Evolutionary conservation across 139 green algal genomes (phyloP), one percentile per base, ranked within the genome.

Genomic region (Axilococcus clingmanii): DNA sequence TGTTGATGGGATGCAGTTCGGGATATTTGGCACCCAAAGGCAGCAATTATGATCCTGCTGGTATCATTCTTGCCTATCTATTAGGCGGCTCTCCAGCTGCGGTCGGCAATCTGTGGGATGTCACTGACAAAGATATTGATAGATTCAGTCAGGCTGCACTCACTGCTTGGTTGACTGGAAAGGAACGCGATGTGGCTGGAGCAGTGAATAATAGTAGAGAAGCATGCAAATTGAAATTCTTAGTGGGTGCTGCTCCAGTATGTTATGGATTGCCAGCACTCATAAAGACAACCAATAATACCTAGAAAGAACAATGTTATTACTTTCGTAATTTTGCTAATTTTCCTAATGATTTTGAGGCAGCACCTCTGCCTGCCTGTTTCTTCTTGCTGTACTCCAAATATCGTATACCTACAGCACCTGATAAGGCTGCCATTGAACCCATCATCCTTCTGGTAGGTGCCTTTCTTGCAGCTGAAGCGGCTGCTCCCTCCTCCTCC

Each of bases 71-170:
- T 32, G 61, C 69, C 1, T 96, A 94, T 75, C 53, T 91, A 15
- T 49, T 83, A 5, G 79, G 80, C 60, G 88, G 86, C 7, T 84
- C 74, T 57, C 88, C 88, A 1, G 66, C 68, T 7, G 72, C 75
- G 3, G 76, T 95, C 22, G 86, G 70, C 30, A 95, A 93, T 68
- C 71, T 96, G 23, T 96, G 88, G 88, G 88, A 96, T 56, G 88
- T 96, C n/a, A 96, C 88, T 7, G 88, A 96, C 52, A 45, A 74
- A 6, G 88, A 96, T 69, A 95, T 96, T 27, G 88, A 96, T 64
- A 68, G 88, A 16, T 96, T 93, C 53, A 72, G 60, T 16, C 38
- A 61, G 17, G 53, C 66, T 1, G 37, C 91, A 19, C 59, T 96
- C 36, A 35, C 70, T 0, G 20, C n/a, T 8, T 94, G 85, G 78